These are phyloP conservation scores for Globisporangium recalcitrans DNA, from an alignment of 352 stramenopile species.

Conservation along the genomic window DNA sequence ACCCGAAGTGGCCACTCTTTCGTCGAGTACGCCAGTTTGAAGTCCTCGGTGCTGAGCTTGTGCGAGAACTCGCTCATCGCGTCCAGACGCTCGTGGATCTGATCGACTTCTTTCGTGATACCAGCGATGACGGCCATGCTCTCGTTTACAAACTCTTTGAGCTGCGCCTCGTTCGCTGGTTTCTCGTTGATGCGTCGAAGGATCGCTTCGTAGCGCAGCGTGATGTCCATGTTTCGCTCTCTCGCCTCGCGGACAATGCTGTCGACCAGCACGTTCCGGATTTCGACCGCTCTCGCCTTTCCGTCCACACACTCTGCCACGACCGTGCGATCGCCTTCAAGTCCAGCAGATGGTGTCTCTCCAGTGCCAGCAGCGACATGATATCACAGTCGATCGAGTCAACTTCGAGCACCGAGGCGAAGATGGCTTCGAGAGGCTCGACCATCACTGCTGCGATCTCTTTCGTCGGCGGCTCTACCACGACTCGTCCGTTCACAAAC, in stretches of 20 bases:
- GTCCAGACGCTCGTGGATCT: conserved; percentile 68
- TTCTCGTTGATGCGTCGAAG: conserved; percentile 89
- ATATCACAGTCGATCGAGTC: conserved; percentile 88
- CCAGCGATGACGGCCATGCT: conserved; percentile 75
- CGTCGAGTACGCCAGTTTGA: conserved; percentile 83
- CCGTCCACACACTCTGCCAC: conserved; percentile 41
- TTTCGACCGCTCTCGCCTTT: conserved; percentile 53
- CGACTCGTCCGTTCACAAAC: conserved; percentile 41
- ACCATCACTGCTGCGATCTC: conserved; percentile 80
- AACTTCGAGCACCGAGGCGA: conserved; percentile 70
- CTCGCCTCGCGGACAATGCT: conserved; percentile 72
- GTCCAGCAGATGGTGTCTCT: conserved; percentile 48
- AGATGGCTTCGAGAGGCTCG: conserved; percentile 74
- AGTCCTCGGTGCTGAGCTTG: conserved; percentile 86
- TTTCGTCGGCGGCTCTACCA: conserved; percentile 51
- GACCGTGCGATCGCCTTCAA: conserved; percentile 37
- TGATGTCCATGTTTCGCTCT: conserved; percentile 86
- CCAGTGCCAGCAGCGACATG: conserved; percentile 84
- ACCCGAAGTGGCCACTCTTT: conserved; percentile 87
- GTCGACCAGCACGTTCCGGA: conserved; percentile 77
- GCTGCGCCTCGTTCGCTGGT: conserved; percentile 88
- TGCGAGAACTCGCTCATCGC: conserved; percentile 80
- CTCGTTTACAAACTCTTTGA: conserved; percentile 86
- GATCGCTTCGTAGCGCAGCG: conserved; percentile 85
- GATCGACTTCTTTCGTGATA: conserved; percentile 70